Percentiles rank a stretch among this genome's conserved stretches.
Conservation (phyloP, 176 grass and related monocot genomes). For the Secale cereale region DNA sequence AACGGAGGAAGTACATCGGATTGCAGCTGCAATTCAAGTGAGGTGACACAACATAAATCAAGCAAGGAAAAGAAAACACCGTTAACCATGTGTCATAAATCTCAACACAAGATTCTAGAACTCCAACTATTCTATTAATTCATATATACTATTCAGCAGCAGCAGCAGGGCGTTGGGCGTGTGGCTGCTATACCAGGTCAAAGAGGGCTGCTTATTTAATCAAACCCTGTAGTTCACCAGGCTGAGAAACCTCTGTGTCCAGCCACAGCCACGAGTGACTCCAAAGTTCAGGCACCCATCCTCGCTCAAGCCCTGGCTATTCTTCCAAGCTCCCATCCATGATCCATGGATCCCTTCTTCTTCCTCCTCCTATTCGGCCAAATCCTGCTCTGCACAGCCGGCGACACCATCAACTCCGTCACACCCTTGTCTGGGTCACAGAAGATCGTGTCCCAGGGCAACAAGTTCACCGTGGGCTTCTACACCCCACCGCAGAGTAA, state of each 20-base stretch:
- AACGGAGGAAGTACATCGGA: too few relatives aligned
- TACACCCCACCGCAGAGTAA: constrained; percentile 41
- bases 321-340: constrained; percentile 35
- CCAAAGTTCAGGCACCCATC: constrained; percentile 15
- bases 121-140: background rate
- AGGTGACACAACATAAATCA: background rate
- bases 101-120: background rate
- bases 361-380: constrained; percentile 36
- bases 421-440: constrained; percentile 52
- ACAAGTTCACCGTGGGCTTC: constrained; percentile 70
- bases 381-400: constrained; percentile 26
- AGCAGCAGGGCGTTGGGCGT: background rate
- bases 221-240: constrained; percentile 4
- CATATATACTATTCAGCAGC: background rate
- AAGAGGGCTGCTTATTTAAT: constrained; percentile 22
- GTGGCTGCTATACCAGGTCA: constrained; percentile 26
- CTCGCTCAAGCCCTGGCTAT: background rate
- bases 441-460: constrained; percentile 48
- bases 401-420: constrained; percentile 63
- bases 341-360: constrained; percentile 34
- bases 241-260: background rate
- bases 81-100: background rate
- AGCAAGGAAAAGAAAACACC: background rate
- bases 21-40: background rate
- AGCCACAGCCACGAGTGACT: background rate